Base-by-base conservation (phyloP, 1,139 yeast species). In the Yamadazyma songkhlaensis region DNA sequence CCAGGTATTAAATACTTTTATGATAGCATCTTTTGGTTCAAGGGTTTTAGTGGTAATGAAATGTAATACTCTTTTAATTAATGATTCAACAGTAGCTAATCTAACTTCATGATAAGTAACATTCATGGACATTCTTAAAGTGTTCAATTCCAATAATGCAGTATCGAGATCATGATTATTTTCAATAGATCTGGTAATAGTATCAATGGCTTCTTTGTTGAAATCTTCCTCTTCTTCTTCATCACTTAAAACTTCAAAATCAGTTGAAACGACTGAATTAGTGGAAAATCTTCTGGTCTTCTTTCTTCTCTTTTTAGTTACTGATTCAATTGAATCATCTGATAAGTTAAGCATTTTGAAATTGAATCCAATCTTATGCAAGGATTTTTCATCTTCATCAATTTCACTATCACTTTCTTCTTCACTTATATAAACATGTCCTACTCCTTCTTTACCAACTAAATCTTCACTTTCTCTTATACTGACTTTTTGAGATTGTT, bases 121-220 rank as follows among this genome's bases (percentile, higher is more conserved):
- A 57, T 92, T 89, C 92, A 90, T 84, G 48, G 96, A 86, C 98
- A 94, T 92, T 63, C 97, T 78, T 54, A 94, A 72, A 0, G 98
- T 92, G 57, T 90, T 90, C 53, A 92, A 75, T 62, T 92, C 98
- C 47, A 94, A 68, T 49, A 88, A 67, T 0, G 98, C 97, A 9
- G 96, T 90, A 55, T 92, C 97, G 44, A 88, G 73, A 53, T 86
- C 95, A 60, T 92, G 98, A 55, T 88, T 85, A 54, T 90, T 85
- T 49, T 85, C 92, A 59, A 92, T 77, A 0, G 98, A 94, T 54
- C 98, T 77, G 49, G 83, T 86, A 29, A 92, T 86, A 0, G 97
- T 89, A n/a, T 95, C 96, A 41, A 84, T 71, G 12, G 97, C 98
- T 66, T 94, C 98, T 39, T 74, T 74, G 48, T 77, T 75, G 60